Conservation (phyloP, 345 rosid genomes). For the Triadica sebifera region DNA sequence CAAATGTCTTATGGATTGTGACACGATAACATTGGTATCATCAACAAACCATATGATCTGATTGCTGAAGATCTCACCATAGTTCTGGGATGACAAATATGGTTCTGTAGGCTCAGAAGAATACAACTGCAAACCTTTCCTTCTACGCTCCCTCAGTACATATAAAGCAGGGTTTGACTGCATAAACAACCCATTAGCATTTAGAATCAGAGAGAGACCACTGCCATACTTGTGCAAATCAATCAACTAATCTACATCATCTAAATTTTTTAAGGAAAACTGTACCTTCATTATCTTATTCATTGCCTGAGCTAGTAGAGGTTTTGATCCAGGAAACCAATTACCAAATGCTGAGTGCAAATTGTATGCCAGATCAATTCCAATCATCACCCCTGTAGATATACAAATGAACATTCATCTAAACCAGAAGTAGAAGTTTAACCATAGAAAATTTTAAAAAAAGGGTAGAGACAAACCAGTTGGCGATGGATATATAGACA, state of each 20-base stretch:
- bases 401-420: neutral
- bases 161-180: constrained; percentile 99
- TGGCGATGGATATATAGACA: constrained; percentile 99
- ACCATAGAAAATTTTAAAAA: neutral
- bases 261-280: neutral
- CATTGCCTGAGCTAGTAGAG: constrained; percentile 98
- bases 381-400: constrained; percentile 92
- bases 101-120: constrained; percentile 99
- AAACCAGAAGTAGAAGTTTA: constrained; percentile 4
- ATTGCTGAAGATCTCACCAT: constrained; percentile 99
- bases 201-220: neutral
- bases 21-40: constrained; percentile 99
- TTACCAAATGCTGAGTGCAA: constrained; percentile 99
- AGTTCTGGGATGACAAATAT: constrained; percentile 94
- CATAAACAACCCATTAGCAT: constrained; percentile 22
- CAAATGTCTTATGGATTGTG: constrained; percentile 99
- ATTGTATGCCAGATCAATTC: constrained; percentile 94
- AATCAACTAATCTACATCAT: neutral
- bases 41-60: constrained; percentile 99
- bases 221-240: neutral
- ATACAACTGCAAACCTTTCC: constrained; percentile 97
- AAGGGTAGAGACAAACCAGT: constrained; percentile 49
- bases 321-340: constrained; percentile 99
- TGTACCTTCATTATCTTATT: constrained; percentile 98
- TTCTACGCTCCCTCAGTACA: constrained; percentile 93